Base-by-base conservation (phyloP, 164 flowering plant genomes). In the Tetracentron sinense region DNA sequence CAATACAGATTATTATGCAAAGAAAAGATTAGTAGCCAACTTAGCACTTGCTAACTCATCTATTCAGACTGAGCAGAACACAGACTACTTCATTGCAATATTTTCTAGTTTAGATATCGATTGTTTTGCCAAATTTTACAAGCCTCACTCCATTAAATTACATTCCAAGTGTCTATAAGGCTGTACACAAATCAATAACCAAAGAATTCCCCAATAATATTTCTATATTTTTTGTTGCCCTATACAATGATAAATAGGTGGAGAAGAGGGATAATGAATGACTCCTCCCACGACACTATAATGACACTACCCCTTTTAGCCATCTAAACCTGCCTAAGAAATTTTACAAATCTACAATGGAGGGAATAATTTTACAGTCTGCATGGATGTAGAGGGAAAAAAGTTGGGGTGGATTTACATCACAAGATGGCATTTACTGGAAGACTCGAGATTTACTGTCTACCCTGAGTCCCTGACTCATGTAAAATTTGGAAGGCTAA, bases 401-500 rank as follows among this genome's bases (percentile, higher is more conserved):
- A 69, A 62, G 31, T 50, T 14, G 44, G 62, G 61, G 57, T 27
- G 79, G 66, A 75, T 79, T 67, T 79, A 79, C 83, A 77, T 25
- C 54, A 50, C 25, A 33, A 35, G 56, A 60, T 17, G 62, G 64
- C 20, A 38, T 21, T 26, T 62, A 47, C 46, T n/a, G 31, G 49
- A 61, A 60, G 62, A 28, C 51, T 38, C 11, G 50, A 52, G 28
- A 28, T n/a, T 42, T 58, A 23, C 22, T 33, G 22, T 11, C 25
- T 56, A 48, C 51, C 61, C 50, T 28, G 49, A 58, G 74, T n/a
- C n/a, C 82, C 76, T 80, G 72, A 83, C 28, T 85, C 88, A 66
- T 65, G 81, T 77, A 93, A 86, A 83, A 93, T 90, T 62, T 83
- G 84, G 82, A 93, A 93, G 80, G 75, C 84, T 59, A 86, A 85